phyloP scores from a whole-genome alignment of 2,329 filamentous ascomycete species.

The Blastomyces silverae region DNA sequence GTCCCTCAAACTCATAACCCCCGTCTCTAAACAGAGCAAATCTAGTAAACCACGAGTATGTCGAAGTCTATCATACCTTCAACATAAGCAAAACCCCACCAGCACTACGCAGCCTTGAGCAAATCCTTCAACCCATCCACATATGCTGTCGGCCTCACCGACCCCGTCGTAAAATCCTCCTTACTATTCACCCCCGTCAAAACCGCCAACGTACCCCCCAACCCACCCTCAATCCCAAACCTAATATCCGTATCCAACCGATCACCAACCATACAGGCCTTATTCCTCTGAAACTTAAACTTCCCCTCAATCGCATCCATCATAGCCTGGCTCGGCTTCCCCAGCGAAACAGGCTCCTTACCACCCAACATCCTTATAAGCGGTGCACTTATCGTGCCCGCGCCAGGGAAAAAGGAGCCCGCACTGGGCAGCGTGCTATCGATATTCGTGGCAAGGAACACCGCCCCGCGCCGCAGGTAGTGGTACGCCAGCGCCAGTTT shows the following conservation, averaged over 20 bases:
- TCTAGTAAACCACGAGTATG: background rate
- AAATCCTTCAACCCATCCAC: slow-evolving; percentile 80
- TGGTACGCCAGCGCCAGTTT: slow-evolving; percentile 80
- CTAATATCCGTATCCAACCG: slow-evolving; percentile 90
- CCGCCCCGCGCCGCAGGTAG: slow-evolving; percentile 71
- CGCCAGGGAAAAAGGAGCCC: slow-evolving; percentile 81
- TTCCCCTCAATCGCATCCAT: slow-evolving; percentile 98
- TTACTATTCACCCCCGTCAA: slow-evolving; percentile 78
- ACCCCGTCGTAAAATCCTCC: slow-evolving; percentile 72
- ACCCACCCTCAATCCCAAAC: slow-evolving; percentile 82
- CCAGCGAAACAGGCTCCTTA: slow-evolving; percentile 67
- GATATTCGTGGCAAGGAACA: slow-evolving; percentile 87
- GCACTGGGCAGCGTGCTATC: slow-evolving; percentile 83
- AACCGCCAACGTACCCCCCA: slow-evolving; percentile 87
- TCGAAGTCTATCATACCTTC: background rate
- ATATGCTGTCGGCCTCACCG: slow-evolving; percentile 71
- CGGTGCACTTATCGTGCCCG: slow-evolving; percentile 73
- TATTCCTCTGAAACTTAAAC: slow-evolving; percentile 75
- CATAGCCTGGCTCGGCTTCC: slow-evolving; percentile 97
- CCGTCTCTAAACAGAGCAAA: background rate
- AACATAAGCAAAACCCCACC: background rate
- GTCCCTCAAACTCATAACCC: background rate
- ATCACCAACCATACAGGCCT: slow-evolving; percentile 94
- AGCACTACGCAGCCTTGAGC: slow-evolving; percentile 25
- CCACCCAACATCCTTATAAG: slow-evolving; percentile 63